These are phyloP conservation scores for Novymonas esmeraldas DNA, from an alignment of 208 protist genomes.

Conservation along the genomic window DNA sequence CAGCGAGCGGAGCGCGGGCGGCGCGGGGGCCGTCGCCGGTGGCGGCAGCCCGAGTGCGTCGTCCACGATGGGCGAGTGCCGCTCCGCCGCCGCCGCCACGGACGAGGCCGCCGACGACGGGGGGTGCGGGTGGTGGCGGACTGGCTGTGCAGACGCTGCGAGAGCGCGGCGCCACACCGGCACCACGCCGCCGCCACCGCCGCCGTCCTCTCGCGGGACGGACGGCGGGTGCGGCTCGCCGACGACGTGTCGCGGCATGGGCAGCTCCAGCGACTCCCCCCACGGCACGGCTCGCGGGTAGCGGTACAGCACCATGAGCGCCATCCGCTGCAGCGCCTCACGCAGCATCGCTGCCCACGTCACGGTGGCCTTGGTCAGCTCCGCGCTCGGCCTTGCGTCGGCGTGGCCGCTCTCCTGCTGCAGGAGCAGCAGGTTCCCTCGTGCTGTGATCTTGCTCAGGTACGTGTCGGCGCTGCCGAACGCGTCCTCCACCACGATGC, in stretches of 20 bases:
- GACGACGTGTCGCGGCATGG: not conserved
- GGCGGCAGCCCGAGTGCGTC: not conserved
- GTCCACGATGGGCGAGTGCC: not conserved
- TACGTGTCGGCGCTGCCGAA: conserved; percentile 33
- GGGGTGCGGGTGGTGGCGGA: not conserved
- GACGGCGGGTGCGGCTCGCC: not conserved
- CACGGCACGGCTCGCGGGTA: conserved; percentile 35
- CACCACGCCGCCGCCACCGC: too few species aligned
- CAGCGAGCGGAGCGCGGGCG: too few species aligned
- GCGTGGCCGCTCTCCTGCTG: conserved; percentile 20
- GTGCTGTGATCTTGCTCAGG: conserved; percentile 38
- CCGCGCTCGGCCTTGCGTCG: not conserved
- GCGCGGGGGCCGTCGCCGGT: not conserved
- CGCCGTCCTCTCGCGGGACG: not conserved
- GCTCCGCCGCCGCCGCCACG: not conserved
- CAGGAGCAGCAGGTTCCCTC: conserved; percentile 27
- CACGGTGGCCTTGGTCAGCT: conserved; percentile 25
- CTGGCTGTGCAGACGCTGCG: not conserved
- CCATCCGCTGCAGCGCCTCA: conserved; percentile 33
- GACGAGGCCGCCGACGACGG: not conserved
- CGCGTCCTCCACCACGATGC: conserved; percentile 27
- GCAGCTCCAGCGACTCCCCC: conserved; percentile 24
- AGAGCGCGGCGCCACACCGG: conserved; percentile 1
- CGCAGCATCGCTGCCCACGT: conserved; percentile 35
- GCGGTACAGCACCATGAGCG: conserved; percentile 36